Base-by-base conservation (phyloP, 1,284 basidiomycete genomes). In the Garcileccinum viscosum region DNA sequence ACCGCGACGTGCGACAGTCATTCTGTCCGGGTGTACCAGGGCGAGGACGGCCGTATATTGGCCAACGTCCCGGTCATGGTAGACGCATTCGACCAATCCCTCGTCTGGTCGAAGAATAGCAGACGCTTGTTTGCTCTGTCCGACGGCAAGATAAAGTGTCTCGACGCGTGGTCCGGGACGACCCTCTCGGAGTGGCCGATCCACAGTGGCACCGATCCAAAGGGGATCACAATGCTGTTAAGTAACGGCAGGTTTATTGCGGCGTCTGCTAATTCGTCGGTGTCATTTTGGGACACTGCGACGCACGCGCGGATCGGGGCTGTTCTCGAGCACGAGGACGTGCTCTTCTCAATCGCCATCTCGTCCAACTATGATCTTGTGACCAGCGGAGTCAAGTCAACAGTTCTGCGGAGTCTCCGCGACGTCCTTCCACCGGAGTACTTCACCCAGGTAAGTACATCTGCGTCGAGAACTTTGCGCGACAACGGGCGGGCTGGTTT, bases 221-320 rank as follows among this genome's bases (percentile, higher is more conserved):
- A 5, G 11, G 62, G 67, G 22, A 72, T 72, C 9, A 19, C 47
- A 1, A 17, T 72, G 3, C 66, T 68, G 27, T 17, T 44, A 3
- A 30, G 33, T 15, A 64, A 71, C 11, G 70, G 40, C 17, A 47
- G 5, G 14, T 66, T 70, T 61, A 70, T 72, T 7, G 59, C 40
- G 9, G 61, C 30, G 5, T 68, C 60, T 15, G 61, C 47, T 1
- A 19, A 35, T 14, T 66, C 62, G 1, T 66, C 53, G 2, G 62
- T 73, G n/a, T 74, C 73, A 0, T 66, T 73, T 3, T 73, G 73
- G 73, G 66, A 74, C 14, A 63, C 66, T 24, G 8, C 19, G 0
- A 67, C 72, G 1, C 42, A 56, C 35, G 32, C 53, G n/a, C 40
- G 50, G 27, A 67, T 73, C 5, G 67, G 73, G 4, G 5, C 71